phyloP scores from a whole-genome alignment of 441 rosid species.

The Pelargonium cotyledonis region DNA sequence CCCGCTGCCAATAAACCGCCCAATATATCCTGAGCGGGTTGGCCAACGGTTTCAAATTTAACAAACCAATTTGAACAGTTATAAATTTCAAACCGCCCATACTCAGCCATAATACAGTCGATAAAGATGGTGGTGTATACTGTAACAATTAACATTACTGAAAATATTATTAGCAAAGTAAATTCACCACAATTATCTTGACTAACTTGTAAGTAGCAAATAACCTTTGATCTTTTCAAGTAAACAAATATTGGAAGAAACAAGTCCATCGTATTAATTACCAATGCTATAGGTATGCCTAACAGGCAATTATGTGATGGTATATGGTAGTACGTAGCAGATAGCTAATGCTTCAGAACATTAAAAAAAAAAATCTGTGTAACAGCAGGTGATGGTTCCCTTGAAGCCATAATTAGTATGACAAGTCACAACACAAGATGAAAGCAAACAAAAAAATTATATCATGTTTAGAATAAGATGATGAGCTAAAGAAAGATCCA shows the following conservation, averaged over 20 bases:
- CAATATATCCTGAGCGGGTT: too few species aligned
- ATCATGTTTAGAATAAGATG: background rate
- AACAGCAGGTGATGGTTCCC: constrained; percentile 1
- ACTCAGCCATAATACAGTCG: too few species aligned
- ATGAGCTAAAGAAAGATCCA: background rate
- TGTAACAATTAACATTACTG: background rate
- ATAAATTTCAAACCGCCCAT: too few species aligned
- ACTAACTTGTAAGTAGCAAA: background rate
- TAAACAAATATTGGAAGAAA: background rate
- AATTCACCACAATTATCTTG: background rate
- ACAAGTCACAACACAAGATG: background rate
- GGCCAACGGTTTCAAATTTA: too few species aligned
- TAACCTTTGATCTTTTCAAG: background rate
- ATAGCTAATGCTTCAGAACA: constrained; percentile 1
- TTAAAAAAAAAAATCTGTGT: background rate
- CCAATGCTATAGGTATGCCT: background rate
- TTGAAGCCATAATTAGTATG: background rate
- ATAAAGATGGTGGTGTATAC: too few species aligned
- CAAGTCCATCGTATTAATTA: background rate
- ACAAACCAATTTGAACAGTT: too few species aligned
- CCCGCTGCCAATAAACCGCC: too few species aligned
- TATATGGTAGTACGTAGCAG: background rate
- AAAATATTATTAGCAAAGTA: background rate
- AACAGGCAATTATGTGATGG: background rate
- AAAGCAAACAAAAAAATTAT: background rate